These are phyloP conservation scores for Carex scoparia DNA, from an alignment of 176 grass and related monocot genomes.

Conservation along the genomic window DNA sequence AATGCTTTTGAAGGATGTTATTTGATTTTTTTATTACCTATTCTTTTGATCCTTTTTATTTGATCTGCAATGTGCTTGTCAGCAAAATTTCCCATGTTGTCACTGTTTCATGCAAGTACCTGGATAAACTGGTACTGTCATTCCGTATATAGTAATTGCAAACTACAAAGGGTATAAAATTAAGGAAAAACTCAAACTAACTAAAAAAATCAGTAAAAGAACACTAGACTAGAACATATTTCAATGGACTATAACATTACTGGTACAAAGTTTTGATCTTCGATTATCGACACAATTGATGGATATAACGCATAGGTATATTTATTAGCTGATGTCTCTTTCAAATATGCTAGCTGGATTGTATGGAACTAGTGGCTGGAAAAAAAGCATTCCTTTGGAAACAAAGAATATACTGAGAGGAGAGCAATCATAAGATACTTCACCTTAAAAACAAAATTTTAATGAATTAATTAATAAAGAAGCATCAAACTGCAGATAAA, in stretches of 20 bases:
- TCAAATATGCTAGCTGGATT: too few species aligned
- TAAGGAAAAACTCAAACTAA: neutral
- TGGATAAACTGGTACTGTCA: neutral
- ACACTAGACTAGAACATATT: neutral
- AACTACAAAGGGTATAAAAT: neutral
- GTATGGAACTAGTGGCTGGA: neutral
- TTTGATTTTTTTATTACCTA: neutral
- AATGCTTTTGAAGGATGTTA: constrained; percentile 8
- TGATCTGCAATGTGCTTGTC: neutral
- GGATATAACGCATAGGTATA: too few species aligned
- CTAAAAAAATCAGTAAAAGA: neutral
- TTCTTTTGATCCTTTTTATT: neutral
- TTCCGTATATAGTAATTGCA: neutral
- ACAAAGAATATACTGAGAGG: neutral
- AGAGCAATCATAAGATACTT: neutral
- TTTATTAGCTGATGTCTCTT: too few species aligned
- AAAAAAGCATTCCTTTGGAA: neutral
- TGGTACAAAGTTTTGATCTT: neutral
- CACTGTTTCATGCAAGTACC: neutral
- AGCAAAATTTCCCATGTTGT: neutral
- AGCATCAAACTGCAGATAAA: neutral
- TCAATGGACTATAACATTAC: neutral
- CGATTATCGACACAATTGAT: neutral
- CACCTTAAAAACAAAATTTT: neutral
- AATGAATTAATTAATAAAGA: neutral